Evolutionary conservation across 176 grass and related monocot species (phyloP).

Genomic region (Aechmea fasciata): DNA sequence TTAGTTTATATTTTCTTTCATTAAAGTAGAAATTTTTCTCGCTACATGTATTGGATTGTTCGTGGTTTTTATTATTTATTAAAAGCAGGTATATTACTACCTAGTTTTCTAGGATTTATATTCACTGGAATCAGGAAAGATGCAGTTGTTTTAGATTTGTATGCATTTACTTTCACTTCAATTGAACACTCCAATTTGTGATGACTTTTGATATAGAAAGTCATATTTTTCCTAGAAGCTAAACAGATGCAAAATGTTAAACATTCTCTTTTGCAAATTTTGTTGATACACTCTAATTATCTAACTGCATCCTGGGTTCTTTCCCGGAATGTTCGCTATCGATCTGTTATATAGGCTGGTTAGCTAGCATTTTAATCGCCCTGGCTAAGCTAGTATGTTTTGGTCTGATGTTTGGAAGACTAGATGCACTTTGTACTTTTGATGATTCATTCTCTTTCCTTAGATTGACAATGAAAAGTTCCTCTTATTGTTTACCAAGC

Average conservation of each 20-base stretch:
- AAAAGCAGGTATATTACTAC: not conserved
- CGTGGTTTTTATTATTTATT: too few relatives aligned
- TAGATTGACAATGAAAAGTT: not conserved
- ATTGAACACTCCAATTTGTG: too few relatives aligned
- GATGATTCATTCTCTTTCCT: not conserved
- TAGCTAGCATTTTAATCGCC: not conserved
- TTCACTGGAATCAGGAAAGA: not conserved
- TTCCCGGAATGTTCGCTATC: not conserved
- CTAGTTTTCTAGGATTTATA: not conserved
- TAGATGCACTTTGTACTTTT: not conserved
- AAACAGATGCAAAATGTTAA: too few relatives aligned
- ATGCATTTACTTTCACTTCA: not conserved
- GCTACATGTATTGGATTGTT: not conserved
- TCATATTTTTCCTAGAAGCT: too few relatives aligned
- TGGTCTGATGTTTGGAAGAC: not conserved
- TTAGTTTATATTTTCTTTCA: not conserved
- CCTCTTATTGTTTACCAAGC: not conserved
- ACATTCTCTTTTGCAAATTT: too few relatives aligned
- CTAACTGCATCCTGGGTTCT: too few relatives aligned
- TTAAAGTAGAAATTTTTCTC: not conserved
- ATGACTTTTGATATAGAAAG: too few relatives aligned
- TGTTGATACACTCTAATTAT: too few relatives aligned
- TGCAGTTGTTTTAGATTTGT: not conserved
- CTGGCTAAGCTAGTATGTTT: not conserved
- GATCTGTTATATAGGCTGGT: not conserved